Evolutionary conservation across 1,139 yeast species (phyloP).

Genomic region (Candida sp.): DNA sequence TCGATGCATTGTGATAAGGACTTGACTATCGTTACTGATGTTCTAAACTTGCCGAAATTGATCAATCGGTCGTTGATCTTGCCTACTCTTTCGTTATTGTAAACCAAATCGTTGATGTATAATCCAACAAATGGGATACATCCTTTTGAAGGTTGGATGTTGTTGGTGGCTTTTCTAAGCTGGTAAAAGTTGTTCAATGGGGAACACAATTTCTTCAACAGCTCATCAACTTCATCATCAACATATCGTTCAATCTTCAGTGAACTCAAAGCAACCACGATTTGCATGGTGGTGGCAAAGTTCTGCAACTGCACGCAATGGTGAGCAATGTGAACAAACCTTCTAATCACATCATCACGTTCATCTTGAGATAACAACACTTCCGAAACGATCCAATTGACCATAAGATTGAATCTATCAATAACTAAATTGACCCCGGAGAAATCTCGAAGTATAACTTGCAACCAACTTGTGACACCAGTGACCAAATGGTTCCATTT

Average conservation of each 20-base stretch:
- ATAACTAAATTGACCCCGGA: constrained; percentile 85
- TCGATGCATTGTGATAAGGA: constrained; percentile 83
- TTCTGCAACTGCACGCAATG: constrained; percentile 77
- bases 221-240: constrained; percentile 3
- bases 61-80: constrained; percentile 46
- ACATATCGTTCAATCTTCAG: constrained; percentile 54
- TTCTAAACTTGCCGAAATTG: constrained; percentile 80
- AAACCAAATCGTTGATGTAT: constrained; percentile 80
- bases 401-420: constrained; percentile 85
- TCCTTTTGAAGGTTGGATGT: constrained; percentile 72
- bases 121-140: constrained; percentile 91
- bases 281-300: constrained; percentile 86
- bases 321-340: constrained; percentile 87
- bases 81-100: constrained; percentile 74
- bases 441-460: constrained; percentile 66
- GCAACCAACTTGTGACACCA: constrained; percentile 89
- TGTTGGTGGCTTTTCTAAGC: constrained; percentile 65
- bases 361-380: constrained; percentile 70
- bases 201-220: constrained; percentile 53
- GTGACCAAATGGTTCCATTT: constrained; percentile 71
- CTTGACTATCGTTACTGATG: constrained; percentile 79
- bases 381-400: constrained; percentile 93
- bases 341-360: constrained; percentile 68
- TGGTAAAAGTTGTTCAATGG: constrained; percentile 69
- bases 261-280: constrained; percentile 82